Conservation (phyloP, 306 rosid species). For the Vachellia pachyceras region DNA sequence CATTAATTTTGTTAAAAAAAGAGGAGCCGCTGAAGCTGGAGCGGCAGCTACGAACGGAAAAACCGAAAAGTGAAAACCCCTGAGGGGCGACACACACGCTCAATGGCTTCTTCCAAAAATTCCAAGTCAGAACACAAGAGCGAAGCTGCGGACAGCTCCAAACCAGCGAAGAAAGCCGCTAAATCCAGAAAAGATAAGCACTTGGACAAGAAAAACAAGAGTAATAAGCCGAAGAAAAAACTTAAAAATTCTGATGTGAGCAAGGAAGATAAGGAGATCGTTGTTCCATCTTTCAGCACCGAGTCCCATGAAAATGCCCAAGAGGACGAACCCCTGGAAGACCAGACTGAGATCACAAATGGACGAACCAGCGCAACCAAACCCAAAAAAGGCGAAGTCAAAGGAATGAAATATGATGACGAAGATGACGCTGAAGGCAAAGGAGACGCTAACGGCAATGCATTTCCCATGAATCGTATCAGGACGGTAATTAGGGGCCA, state of each 20-base stretch:
- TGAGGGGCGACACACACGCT: background rate
- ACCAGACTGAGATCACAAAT: constrained; percentile 38
- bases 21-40: background rate
- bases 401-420: constrained; percentile 12
- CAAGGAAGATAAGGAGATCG: background rate
- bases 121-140: constrained; percentile 46
- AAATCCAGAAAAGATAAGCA: constrained; percentile 14
- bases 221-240: constrained; percentile 34
- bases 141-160: constrained; percentile 43
- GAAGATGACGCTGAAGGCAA: constrained; percentile 39
- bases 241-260: constrained; percentile 52
- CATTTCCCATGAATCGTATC: constrained; percentile 81
- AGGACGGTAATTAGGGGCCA: constrained; percentile 63
- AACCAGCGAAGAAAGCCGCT: constrained; percentile 26
- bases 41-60: no score
- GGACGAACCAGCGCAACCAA: constrained; percentile 32
- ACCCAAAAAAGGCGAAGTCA: constrained; percentile 34
- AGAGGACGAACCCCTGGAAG: constrained; percentile 14
- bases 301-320: constrained; percentile 35
- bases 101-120: constrained; percentile 75
- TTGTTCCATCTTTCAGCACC: constrained; percentile 40
- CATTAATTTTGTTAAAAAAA: no score
- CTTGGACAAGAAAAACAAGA: constrained; percentile 16
- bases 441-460: constrained; percentile 52
- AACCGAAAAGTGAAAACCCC: background rate